Conservation (phyloP, 2,329 filamentous ascomycete genomes). For the Penicillium sp. region DNA sequence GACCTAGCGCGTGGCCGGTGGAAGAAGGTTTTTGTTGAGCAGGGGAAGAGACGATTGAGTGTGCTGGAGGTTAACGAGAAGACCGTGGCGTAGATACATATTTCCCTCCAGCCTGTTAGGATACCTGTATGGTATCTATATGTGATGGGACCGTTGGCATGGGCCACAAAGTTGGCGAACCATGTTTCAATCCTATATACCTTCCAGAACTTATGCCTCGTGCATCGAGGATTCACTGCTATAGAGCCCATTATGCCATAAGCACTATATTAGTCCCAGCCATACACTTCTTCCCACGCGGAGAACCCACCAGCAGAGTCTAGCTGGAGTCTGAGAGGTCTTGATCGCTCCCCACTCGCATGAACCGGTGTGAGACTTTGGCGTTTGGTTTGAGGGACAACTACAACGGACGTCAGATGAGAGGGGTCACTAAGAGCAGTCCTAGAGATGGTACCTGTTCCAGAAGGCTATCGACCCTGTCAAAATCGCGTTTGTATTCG, state of each 20-base stretch:
- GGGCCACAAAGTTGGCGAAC: too few species aligned
- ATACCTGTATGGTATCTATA: too few species aligned
- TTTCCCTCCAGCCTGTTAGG: too few species aligned
- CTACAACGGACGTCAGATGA: background rate
- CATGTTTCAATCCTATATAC: too few species aligned
- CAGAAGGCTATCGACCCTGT: background rate
- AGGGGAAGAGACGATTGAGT: background rate
- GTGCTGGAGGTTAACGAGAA: slow-evolving; percentile 1
- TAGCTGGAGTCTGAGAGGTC: too few species aligned
- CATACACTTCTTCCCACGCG: too few species aligned
- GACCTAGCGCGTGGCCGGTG: background rate
- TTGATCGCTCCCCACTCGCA: background rate
- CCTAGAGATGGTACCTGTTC: background rate
- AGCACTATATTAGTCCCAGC: too few species aligned
- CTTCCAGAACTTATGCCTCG: too few species aligned
- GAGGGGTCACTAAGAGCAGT: background rate
- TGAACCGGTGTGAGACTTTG: background rate
- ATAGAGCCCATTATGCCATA: too few species aligned
- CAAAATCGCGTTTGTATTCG: background rate
- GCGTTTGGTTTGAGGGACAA: background rate
- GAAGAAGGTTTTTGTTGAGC: slow-evolving; percentile 12
- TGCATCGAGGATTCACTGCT: too few species aligned
- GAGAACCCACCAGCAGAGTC: too few species aligned
- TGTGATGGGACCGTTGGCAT: too few species aligned
- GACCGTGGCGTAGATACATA: background rate